These are phyloP conservation scores for Cytidiella melzeri DNA, from an alignment of 768 basidiomycete genomes.

Conservation along the genomic window DNA sequence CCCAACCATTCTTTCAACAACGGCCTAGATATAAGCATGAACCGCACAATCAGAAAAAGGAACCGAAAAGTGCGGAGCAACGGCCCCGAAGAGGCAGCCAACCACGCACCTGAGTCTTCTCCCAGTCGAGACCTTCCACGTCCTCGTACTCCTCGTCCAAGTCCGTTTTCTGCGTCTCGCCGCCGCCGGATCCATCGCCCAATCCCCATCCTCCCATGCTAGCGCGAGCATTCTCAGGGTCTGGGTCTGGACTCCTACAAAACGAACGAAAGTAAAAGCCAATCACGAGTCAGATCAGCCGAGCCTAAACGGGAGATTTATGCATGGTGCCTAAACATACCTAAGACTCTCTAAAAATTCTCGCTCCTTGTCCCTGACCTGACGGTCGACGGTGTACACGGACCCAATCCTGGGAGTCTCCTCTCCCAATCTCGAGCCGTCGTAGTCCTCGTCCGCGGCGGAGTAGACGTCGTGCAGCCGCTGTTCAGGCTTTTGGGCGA, in stretches of 20 bases:
- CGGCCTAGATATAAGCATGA: conserved; percentile 15
- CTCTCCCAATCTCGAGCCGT: conserved; percentile 29
- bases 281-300: conserved; percentile 4
- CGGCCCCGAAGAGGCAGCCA: background rate
- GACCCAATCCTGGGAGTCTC: conserved; percentile 46
- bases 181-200: conserved; percentile 25
- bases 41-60: background rate
- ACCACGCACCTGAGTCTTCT: conserved; percentile 54
- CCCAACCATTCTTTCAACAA: conserved; percentile 28
- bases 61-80: no score
- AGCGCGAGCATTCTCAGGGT: conserved; percentile 37
- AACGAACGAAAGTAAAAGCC: no score
- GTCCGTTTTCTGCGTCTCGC: background rate
- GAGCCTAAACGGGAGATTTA: background rate
- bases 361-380: conserved; percentile 42
- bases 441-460: conserved; percentile 15
- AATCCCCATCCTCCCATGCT: conserved; percentile 75
- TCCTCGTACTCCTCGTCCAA: conserved; percentile 42
- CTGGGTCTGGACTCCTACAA: conserved; percentile 41
- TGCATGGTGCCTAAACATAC: conserved; percentile 32
- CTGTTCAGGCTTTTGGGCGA: conserved; percentile 42
- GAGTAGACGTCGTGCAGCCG: background rate
- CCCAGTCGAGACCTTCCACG: conserved; percentile 60
- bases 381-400: conserved; percentile 27
- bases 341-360: conserved; percentile 51